Evolutionary conservation across 768 basidiomycete genomes (phyloP), one percentile per base, ranked within the genome.

Genomic region (Naganishia vishniacii): DNA sequence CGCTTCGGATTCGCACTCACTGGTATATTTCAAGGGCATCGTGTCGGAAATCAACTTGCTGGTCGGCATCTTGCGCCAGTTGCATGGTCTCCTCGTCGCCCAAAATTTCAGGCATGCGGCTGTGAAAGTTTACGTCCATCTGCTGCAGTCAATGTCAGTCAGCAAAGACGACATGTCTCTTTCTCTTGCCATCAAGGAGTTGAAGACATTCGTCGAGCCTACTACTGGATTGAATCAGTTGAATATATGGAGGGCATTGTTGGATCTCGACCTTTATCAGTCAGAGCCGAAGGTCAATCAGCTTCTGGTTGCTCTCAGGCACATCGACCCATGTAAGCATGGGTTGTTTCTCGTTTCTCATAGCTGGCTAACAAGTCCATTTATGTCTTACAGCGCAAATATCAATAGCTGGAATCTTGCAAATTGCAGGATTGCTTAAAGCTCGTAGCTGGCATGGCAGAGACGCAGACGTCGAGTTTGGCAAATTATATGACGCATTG

Each of bases 141-240:
- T 56, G 23, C 34, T 56, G 7, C 20, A 56, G 13, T 25, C 53
- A 41, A n/a, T 56, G 8, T 40, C 37, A 12, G 34, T 34, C 20
- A 34, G 13, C 23, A 23, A 20, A n/a, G 20, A 40, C 1, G 53
- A 56, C 23, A 20, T 40, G 9, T 18, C 53, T 15, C 20, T 56
- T n/a, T 37, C 53, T 11, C 9, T 7, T 23, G 53, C 37, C 6
- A 56, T 56, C 20, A 37, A 4, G 4, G 53, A 41, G 37, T 11
- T 56, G 37, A 56, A 56, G 37, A 56, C 53, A 1, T 56, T 56
- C 3, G 79, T 88, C 16, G 83, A 82, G 2, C 81, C 85, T 16
- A 83, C 84, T 7, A 82, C 84, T n/a, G 92, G 93, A 4, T 80
- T 84, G 26, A 88, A 86, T 25, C 78, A 92, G 73, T 78, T 82